Evolutionary conservation across 805 yeast genomes (phyloP), one percentile per base, ranked within the genome.

Genomic region (Kodamaea laetipori): DNA sequence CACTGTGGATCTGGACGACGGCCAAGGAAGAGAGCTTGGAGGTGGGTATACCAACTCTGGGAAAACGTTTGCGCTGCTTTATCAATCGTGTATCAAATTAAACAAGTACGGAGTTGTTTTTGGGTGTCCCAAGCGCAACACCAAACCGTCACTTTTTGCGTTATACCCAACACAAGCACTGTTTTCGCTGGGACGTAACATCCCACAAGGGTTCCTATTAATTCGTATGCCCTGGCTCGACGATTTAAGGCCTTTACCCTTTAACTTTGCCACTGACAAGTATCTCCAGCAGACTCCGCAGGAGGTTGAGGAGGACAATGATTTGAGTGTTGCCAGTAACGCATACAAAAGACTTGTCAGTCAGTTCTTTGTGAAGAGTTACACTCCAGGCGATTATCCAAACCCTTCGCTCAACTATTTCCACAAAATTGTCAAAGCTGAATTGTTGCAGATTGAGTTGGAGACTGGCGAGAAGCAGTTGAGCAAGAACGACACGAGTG

Each of bases 171-270:
- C 85, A 0, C 52, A 55, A 48, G 31, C 53, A 10, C 45, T 36
- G 12, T 48, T 43, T 34, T 55, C 64, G 7, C 56, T 57, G n/a
- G 50, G 53, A 10, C 15, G 35, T 7, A 54, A 57, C n/a, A 64
- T 73, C 23, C 85, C 92, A 0, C 81, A 85, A 44, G 97, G 97
- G 0, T 77, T 92, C 48, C 80, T 83, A 38, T 60, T 90, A 44
- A 72, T 85, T 6, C 71, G 74, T 23, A 53, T 86, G 16, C 97
- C 98, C 1, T 85, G 77, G 70, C 63, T 78, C 11, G 95, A 89
- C 51, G 92, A 88, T 57, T 62, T 89, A 3, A 69, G 97, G 40
- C 71, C 76, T 25, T 60, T 80, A 3, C 97, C 97, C 0, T 63
- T 62, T 15, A 48, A 60, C 40, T 48, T 55, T 37, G 33, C 59